Conservation (phyloP, 768 basidiomycete species). For the Suillus tomentosus region DNA sequence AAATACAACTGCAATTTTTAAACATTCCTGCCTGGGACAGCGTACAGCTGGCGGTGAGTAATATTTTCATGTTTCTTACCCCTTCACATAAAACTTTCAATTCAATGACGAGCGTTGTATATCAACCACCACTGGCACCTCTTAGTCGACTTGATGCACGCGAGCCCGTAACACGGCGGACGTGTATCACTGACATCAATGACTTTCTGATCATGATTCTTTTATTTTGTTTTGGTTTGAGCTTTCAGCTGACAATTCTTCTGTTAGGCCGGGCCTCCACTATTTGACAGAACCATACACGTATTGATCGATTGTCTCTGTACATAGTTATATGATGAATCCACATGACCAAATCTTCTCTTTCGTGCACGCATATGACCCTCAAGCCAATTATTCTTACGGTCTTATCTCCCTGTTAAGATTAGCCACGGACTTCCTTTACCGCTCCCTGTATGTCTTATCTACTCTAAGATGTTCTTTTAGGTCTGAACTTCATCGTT, state of each 20-base stretch:
- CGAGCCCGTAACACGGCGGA: slow-evolving; percentile 33
- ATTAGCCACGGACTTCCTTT: slow-evolving; percentile 1
- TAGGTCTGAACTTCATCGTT: neutral
- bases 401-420: slow-evolving; percentile 6
- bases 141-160: slow-evolving; percentile 79
- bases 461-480: neutral
- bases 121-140: slow-evolving; percentile 81
- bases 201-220: slow-evolving; percentile 46
- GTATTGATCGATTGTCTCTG: neutral
- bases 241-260: slow-evolving; percentile 20
- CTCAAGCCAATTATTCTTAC: neutral
- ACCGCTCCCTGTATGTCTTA: slow-evolving; percentile 6
- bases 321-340: neutral
- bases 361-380: neutral
- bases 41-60: neutral
- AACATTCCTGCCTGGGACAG: neutral
- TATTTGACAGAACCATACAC: neutral
- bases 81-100: slow-evolving; percentile 20
- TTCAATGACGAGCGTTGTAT: slow-evolving; percentile 82
- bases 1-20: neutral
- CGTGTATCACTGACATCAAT: slow-evolving; percentile 80
- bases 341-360: neutral
- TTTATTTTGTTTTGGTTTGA: slow-evolving; percentile 2
- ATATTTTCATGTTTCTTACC: neutral
- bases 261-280: neutral